Conservation (phyloP, 1,139 yeast species). For the Protomyces gravidus region DNA sequence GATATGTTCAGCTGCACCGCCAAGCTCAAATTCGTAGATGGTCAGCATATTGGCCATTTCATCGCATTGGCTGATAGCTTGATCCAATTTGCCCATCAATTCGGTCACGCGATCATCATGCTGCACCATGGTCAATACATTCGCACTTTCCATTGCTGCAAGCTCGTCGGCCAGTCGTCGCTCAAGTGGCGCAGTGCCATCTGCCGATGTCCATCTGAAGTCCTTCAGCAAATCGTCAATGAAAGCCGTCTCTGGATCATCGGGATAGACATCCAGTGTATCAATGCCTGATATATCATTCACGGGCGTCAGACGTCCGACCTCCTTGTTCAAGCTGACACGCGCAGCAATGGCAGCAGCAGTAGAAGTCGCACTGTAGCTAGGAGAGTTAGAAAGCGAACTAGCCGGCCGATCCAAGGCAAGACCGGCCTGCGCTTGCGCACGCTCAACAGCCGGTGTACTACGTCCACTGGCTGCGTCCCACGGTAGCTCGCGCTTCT, state of each 20-base stretch:
- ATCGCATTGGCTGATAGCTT: conserved; percentile 53
- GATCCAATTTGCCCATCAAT: conserved; percentile 45
- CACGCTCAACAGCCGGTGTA: not conserved
- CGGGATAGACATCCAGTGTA: not conserved
- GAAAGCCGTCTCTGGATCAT: conserved; percentile 21
- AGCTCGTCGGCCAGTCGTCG: conserved; percentile 55
- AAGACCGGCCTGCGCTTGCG: not conserved
- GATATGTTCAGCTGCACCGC: conserved; percentile 63
- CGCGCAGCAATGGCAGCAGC: not conserved
- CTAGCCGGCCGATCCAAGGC: not conserved
- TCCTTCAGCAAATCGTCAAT: conserved; percentile 49
- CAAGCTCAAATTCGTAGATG: conserved; percentile 55
- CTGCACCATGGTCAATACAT: conserved; percentile 49
- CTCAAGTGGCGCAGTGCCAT: conserved; percentile 56
- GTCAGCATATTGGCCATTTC: conserved; percentile 56
- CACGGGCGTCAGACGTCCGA: not conserved
- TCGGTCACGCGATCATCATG: conserved; percentile 47
- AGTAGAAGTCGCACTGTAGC: not conserved
- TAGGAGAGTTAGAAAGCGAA: not conserved
- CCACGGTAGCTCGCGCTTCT: not conserved
- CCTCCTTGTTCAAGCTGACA: not conserved
- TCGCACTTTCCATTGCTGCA: conserved; percentile 54
- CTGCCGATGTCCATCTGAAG: conserved; percentile 65
- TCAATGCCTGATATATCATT: not conserved
- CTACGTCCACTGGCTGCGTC: not conserved